Evolutionary conservation across 176 grass and related monocot species (phyloP), one percentile per base, ranked within the genome.

Genomic region (Aegilops umbellulata): DNA sequence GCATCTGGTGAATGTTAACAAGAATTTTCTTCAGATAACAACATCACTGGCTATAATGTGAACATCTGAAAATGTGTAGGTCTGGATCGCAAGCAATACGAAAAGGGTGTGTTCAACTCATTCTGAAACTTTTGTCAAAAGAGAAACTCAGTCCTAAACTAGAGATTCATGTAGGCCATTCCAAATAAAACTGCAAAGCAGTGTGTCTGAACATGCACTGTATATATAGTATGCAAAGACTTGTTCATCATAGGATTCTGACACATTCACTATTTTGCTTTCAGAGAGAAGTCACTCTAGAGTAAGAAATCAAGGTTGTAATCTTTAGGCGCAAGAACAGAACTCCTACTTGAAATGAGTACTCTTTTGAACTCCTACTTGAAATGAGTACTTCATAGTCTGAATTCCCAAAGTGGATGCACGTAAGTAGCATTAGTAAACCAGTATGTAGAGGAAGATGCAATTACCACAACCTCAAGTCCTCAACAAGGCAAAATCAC

Each of bases 1-100:
- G 65, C 69, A 90, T 87, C 95, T 98, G 90, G 17, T 72, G 41
- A 69, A 75, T 51, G 42, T 38, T 16, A 7, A 87, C 60, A 38
- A 1, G 2, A 3, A 55, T 70, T 12, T 30, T 3, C 10, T 74
- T 90, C 79, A 90, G 67, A 79, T 22, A 12, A 63, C 25, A 12
- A 32, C 34, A 12, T 69, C 15, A 36, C 11, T 31, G 16, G 35
- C 27, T 38, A 17, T 38, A 38, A 20, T 69, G 4, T 38, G 67
- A 38, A 10, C 32, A 12, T 26, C 36, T 46, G 20, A 44, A 44
- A 67, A 57, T 58, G 49, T 6, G 60, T 16, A 70, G 14, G 24
- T 19, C 5, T 61, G 14, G 22, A 38, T 36, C 0, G 27, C 13
- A 39, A 58, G 61, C 12, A 35, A 6, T 53, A 26, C 17, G 3